Conservation (phyloP, 192 early-diverging fungal species). For the Backusella luteola region DNA sequence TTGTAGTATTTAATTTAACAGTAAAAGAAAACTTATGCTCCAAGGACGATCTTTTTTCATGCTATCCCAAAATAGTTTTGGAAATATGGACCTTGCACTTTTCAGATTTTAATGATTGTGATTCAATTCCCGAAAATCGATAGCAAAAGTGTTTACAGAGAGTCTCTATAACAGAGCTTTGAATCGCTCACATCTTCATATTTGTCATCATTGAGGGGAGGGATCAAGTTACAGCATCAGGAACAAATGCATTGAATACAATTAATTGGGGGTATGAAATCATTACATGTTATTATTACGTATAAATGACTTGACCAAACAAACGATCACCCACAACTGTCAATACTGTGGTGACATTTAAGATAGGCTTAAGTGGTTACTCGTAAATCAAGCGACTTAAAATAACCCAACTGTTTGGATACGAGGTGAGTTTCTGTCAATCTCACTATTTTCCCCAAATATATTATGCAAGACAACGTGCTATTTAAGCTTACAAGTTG, state of each 20-base stretch:
- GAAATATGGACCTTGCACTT: background rate
- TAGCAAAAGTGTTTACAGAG: background rate
- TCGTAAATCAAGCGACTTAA: background rate
- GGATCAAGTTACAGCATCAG: background rate
- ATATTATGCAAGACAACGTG: too few species aligned
- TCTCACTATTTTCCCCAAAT: background rate
- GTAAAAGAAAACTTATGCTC: too few species aligned
- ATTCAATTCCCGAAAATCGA: background rate
- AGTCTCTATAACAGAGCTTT: background rate
- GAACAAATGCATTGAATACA: background rate
- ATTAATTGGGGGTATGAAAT: too few species aligned
- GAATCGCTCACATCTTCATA: background rate
- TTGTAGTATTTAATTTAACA: too few species aligned
- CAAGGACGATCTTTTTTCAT: background rate
- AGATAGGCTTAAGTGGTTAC: background rate
- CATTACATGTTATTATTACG: too few species aligned
- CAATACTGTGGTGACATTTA: too few species aligned
- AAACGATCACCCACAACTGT: too few species aligned
- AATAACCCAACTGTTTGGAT: background rate
- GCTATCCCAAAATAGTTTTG: background rate
- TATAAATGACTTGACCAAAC: too few species aligned
- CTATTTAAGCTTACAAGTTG: too few species aligned
- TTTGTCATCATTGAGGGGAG: background rate
- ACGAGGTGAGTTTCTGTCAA: background rate
- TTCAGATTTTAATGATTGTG: background rate